A percentile compares a stretch with the other conserved stretches of the same genome.
Conservation (phyloP, 2,329 filamentous ascomycete species). For the Aspergillus brunneoviolaceus region DNA sequence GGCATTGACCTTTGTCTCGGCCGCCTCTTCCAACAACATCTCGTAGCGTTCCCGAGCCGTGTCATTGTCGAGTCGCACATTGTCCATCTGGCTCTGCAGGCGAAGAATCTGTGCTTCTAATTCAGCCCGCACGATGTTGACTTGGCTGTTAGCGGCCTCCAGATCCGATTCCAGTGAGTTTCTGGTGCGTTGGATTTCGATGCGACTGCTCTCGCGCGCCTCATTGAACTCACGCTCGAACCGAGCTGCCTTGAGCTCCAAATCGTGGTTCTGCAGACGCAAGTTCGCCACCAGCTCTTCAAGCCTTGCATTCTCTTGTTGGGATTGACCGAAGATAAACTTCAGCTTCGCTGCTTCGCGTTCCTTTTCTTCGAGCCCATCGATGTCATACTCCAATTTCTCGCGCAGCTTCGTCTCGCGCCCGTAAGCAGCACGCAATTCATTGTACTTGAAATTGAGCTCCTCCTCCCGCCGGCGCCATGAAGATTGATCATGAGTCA, state of each 20-base stretch:
- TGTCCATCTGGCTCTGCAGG: constrained; percentile 73
- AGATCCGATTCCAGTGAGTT: constrained; percentile 77
- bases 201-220: constrained; percentile 73
- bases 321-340: constrained; percentile 69
- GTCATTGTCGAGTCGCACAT: constrained; percentile 74
- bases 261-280: constrained; percentile 60
- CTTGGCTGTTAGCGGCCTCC: constrained; percentile 79
- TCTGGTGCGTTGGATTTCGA: constrained; percentile 78
- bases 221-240: constrained; percentile 83
- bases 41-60: constrained; percentile 78
- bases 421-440: constrained; percentile 59
- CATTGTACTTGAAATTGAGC: constrained; percentile 54
- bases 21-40: constrained; percentile 78
- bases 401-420: constrained; percentile 66
- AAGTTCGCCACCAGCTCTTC: constrained; percentile 54
- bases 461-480: constrained; percentile 69
- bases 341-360: constrained; percentile 75
- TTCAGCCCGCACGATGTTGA: constrained; percentile 77
- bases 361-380: constrained; percentile 66
- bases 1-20: constrained; percentile 64
- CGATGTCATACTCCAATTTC: constrained; percentile 60
- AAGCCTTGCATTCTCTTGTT: constrained; percentile 63
- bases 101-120: constrained; percentile 76
- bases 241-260: constrained; percentile 66
- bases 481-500: constrained; percentile 77